Conservation (phyloP, 345 rosid genomes). For the Euphorbia tirucalli region DNA sequence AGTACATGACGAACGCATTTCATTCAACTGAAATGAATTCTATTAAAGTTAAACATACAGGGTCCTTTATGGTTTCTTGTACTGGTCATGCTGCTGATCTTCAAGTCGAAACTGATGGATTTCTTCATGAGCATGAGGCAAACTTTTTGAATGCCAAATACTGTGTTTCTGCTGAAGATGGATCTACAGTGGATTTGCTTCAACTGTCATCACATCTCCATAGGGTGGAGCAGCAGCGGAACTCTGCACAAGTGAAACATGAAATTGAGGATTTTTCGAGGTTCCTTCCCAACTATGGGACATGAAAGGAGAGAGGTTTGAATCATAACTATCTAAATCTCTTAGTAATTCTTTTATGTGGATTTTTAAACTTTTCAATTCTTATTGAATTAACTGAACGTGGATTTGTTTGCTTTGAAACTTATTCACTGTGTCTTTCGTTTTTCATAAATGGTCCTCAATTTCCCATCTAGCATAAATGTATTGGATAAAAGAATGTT, state of each 20-base stretch:
- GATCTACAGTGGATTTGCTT: conserved; percentile 45
- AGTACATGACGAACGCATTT: conserved; percentile 12
- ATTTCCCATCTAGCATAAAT: too few species aligned
- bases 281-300: conserved; percentile 24
- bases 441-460: too few species aligned
- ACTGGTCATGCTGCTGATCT: conserved; percentile 19
- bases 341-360: neutral
- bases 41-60: conserved; percentile 12
- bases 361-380: neutral
- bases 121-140: conserved; percentile 23
- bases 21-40: conserved; percentile 18
- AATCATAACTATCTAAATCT: neutral
- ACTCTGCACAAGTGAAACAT: conserved; percentile 31
- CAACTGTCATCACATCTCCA: conserved; percentile 54
- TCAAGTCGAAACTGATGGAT: conserved; percentile 24
- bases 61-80: conserved; percentile 19
- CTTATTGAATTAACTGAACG: neutral
- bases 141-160: conserved; percentile 29
- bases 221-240: conserved; percentile 50
- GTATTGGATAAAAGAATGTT: too few species aligned
- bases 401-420: neutral
- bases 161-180: conserved; percentile 28
- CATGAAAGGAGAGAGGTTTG: conserved; percentile 22
- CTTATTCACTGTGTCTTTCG: too few species aligned
- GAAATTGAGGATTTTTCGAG: conserved; percentile 31